These are phyloP conservation scores for Nakaseomyces delphensis DNA, from an alignment of 1,139 yeast species.

Conservation along the genomic window DNA sequence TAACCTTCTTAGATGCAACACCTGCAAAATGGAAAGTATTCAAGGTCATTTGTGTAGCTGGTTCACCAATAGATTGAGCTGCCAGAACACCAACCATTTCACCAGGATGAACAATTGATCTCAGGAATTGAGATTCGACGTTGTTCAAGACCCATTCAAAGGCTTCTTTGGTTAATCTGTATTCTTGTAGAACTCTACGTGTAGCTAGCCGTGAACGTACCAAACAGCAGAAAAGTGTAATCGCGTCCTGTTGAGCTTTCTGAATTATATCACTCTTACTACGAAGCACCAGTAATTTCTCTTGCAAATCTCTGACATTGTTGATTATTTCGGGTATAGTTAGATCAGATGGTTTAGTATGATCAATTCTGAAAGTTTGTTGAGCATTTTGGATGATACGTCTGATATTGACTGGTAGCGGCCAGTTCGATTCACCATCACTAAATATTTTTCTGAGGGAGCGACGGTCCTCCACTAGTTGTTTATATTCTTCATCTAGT, in stretches of 20 bases:
- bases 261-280: constrained; percentile 65
- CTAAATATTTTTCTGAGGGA: constrained; percentile 78
- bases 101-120: constrained; percentile 94
- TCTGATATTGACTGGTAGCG: constrained; percentile 92
- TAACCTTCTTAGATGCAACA: constrained; percentile 97
- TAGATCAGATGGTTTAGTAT: constrained; percentile 82
- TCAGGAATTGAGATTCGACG: constrained; percentile 85
- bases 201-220: constrained; percentile 86
- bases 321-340: constrained; percentile 70
- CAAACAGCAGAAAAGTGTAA: constrained; percentile 80
- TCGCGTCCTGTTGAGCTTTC: constrained; percentile 92
- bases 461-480: constrained; percentile 65
- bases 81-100: constrained; percentile 99
- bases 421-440: constrained; percentile 95
- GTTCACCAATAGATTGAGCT: constrained; percentile 99
- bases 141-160: constrained; percentile 96
- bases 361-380: constrained; percentile 91
- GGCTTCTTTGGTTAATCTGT: constrained; percentile 71
- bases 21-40: constrained; percentile 99
- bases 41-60: constrained; percentile 98
- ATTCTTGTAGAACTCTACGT: constrained; percentile 87
- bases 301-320: constrained; percentile 64
- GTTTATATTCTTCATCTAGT: constrained; percentile 77
- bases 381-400: constrained; percentile 97
- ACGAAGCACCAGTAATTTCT: constrained; percentile 66